A percentile compares a stretch with the other conserved stretches of the same genome.
phyloP scores from a whole-genome alignment of 805 yeast genomes.

The Cyberlindnera japonica region DNA sequence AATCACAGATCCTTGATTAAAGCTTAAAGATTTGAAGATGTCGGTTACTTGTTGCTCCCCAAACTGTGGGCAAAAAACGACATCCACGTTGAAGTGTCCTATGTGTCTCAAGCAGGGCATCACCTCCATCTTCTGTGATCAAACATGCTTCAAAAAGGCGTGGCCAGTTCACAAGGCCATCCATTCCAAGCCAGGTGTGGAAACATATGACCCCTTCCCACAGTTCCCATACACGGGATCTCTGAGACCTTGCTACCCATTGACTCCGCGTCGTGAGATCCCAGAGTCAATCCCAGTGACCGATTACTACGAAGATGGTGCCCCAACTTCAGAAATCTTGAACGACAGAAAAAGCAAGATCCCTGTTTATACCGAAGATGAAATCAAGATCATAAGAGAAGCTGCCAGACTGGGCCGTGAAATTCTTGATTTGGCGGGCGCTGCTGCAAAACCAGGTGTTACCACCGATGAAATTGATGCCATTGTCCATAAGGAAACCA shows the following conservation, averaged over 20 bases:
- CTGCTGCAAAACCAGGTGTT: conserved; percentile 77
- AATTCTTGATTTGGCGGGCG: conserved; percentile 84
- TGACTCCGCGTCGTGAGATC: conserved; percentile 64
- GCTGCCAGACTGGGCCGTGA: conserved; percentile 81
- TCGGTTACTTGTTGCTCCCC: conserved; percentile 61
- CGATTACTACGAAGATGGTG: conserved; percentile 80
- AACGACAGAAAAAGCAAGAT: conserved; percentile 68
- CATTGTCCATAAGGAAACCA: conserved; percentile 81
- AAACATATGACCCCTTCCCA: conserved; percentile 83
- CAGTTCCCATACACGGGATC: conserved; percentile 69
- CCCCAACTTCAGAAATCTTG: conserved; percentile 72
- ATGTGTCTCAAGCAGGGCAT: conserved; percentile 74
- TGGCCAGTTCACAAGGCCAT: conserved; percentile 73
- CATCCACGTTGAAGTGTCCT: conserved; percentile 80
- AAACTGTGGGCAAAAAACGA: conserved; percentile 67
- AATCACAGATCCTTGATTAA: too few relatives aligned
- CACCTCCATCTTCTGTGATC: conserved; percentile 71
- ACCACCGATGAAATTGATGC: conserved; percentile 91
- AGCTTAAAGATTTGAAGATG: too few relatives aligned
- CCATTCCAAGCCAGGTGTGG: conserved; percentile 62
- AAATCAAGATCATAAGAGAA: conserved; percentile 67
- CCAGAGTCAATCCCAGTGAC: conserved; percentile 73
- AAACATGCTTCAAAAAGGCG: conserved; percentile 70
- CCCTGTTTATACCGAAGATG: conserved; percentile 59
- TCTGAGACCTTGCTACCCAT: conserved; percentile 76